These are phyloP conservation scores for Drechmeria coniospora DNA, from an alignment of 2,329 filamentous ascomycete genomes.

Conservation along the genomic window DNA sequence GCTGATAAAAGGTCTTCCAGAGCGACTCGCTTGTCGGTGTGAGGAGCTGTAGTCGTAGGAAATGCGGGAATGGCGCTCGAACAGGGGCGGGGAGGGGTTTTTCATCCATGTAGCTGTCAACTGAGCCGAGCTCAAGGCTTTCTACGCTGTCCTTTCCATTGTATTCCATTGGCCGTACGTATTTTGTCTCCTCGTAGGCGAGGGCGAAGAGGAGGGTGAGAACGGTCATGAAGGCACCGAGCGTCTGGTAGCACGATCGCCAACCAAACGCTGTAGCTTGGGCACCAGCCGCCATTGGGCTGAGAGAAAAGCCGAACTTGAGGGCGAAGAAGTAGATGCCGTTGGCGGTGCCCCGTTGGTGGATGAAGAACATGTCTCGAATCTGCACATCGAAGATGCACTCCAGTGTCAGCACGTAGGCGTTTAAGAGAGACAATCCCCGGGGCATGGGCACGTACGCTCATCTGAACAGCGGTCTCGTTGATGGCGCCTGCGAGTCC, in stretches of 20 bases:
- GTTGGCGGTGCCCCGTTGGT: slow-evolving; percentile 16
- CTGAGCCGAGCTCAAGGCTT: not conserved
- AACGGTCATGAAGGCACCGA: slow-evolving; percentile 6
- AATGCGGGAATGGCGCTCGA: not conserved
- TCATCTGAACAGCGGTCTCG: not conserved
- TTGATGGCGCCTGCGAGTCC: not conserved
- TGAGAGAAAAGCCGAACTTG: slow-evolving; percentile 15
- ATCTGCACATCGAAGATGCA: slow-evolving; percentile 8
- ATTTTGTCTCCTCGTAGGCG: slow-evolving; percentile 13
- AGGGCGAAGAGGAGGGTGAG: slow-evolving; percentile 7
- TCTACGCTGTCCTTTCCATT: not conserved
- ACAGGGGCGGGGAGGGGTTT: not conserved
- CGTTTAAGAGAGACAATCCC: not conserved
- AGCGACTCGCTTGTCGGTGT: slow-evolving; percentile 8
- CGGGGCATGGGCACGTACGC: not conserved
- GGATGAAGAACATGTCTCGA: slow-evolving; percentile 17
- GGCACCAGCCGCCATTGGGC: slow-evolving; percentile 15
- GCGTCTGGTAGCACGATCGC: slow-evolving; percentile 12
- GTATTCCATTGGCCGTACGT: slow-evolving; percentile 6
- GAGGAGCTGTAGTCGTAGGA: slow-evolving; percentile 2
- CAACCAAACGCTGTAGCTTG: slow-evolving; percentile 9
- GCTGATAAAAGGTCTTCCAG: slow-evolving; percentile 9
- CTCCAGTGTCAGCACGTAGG: not conserved
- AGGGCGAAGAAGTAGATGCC: slow-evolving; percentile 16
- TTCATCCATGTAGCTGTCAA: not conserved